These are phyloP conservation scores for Ceratocystiopsis sp. DNA, from an alignment of 2,329 filamentous ascomycete genomes.

Conservation along the genomic window DNA sequence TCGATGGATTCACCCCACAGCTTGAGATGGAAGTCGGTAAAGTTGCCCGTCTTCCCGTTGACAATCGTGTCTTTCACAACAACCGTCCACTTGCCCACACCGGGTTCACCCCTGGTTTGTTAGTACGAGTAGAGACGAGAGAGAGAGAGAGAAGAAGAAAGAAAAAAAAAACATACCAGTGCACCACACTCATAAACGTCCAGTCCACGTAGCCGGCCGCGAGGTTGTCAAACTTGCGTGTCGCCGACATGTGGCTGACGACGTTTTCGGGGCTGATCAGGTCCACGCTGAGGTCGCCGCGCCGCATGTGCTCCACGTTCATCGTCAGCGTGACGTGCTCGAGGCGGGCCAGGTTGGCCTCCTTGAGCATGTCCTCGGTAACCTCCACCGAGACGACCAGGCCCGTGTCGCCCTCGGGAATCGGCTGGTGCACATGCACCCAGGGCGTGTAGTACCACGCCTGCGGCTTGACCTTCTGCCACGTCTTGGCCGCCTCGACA, in stretches of 20 bases:
- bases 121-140: conserved; percentile 11
- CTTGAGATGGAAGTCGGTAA: conserved; percentile 84
- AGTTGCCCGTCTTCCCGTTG: conserved; percentile 61
- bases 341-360: conserved; percentile 68
- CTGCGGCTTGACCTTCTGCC: conserved; percentile 83
- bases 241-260: conserved; percentile 65
- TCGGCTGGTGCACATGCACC: conserved; percentile 71
- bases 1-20: conserved; percentile 86
- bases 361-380: conserved; percentile 60
- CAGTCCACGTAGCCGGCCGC: conserved; percentile 69
- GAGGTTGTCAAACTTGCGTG: conserved; percentile 51
- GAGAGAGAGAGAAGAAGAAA: background rate
- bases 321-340: conserved; percentile 97
- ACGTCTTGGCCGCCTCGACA: conserved; percentile 71
- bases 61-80: conserved; percentile 69
- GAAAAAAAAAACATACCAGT: conserved; percentile 51
- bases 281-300: conserved; percentile 86
- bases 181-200: conserved; percentile 97
- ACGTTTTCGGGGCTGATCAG: conserved; percentile 69
- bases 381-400: conserved; percentile 68
- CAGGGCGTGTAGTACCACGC: conserved; percentile 90
- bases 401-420: conserved; percentile 73
- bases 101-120: conserved; percentile 59
- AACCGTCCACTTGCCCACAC: conserved; percentile 79
- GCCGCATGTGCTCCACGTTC: conserved; percentile 76